phyloP scores from a whole-genome alignment of 306 rosid species.

The Casuarina cunninghamiana region DNA sequence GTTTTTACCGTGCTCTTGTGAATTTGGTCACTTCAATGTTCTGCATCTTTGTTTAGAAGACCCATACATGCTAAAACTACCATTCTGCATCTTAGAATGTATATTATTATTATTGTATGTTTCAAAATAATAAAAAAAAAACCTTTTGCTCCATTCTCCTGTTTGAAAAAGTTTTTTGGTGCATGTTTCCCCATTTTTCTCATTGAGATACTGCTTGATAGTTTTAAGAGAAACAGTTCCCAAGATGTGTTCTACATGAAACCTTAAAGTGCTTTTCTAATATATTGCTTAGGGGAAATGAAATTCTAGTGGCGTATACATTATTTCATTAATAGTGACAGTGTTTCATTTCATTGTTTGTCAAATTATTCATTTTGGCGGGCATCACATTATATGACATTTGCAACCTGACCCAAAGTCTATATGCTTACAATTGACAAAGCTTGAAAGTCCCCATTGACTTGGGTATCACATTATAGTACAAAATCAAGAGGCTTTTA shows the following conservation, averaged over 20 bases:
- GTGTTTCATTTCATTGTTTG: not conserved
- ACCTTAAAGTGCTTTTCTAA: not conserved
- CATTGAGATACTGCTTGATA: not conserved
- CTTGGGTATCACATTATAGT: constrained; percentile 32
- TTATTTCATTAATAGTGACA: not conserved
- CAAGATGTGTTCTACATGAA: not conserved
- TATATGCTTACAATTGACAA: constrained; percentile 15
- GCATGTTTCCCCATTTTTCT: not conserved
- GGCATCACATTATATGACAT: not conserved
- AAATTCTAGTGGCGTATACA: not conserved
- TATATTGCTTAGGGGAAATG: not conserved
- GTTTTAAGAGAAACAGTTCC: not conserved
- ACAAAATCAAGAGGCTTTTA: constrained; percentile 98
- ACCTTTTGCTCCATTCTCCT: not conserved
- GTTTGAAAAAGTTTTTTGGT: not conserved
- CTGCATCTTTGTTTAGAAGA: not conserved
- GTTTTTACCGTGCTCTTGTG: not conserved
- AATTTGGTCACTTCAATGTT: not conserved
- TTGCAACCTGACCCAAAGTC: not conserved
- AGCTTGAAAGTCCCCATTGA: not conserved
- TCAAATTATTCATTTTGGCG: not conserved
- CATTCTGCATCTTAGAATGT: not conserved
- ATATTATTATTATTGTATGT: not conserved
- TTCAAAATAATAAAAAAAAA: too few relatives aligned
- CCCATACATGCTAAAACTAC: not conserved